phyloP scores from a whole-genome alignment of 257 asterid species.

The Gentiana dahurica region DNA sequence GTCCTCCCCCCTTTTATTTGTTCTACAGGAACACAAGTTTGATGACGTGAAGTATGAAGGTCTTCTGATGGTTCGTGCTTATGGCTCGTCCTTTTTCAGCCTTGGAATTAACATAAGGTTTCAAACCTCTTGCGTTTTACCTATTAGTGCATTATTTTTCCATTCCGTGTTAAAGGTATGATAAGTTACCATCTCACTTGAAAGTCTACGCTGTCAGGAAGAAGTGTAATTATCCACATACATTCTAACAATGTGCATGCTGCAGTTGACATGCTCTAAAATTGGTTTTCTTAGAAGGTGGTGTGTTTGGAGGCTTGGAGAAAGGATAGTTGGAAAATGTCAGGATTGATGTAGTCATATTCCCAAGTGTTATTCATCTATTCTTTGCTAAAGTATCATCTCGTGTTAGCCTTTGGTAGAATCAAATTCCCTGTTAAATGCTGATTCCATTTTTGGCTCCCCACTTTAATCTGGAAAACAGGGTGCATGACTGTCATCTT shows the following conservation, averaged over 20 bases:
- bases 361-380: no score
- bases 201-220: no score
- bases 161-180: neutral
- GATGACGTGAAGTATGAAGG: slow-evolving; percentile 52
- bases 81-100: slow-evolving; percentile 84
- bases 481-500: no score
- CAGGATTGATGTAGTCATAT: neutral
- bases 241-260: neutral
- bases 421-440: no score
- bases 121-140: slow-evolving; percentile 4
- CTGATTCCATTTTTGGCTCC: no score
- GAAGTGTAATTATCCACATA: no score
- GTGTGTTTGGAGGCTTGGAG: neutral
- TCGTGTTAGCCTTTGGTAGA: no score
- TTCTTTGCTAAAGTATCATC: no score
- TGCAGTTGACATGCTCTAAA: neutral
- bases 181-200: no score
- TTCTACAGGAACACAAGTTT: slow-evolving; percentile 30
- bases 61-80: slow-evolving; percentile 80
- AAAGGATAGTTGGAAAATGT: slow-evolving; percentile 1
- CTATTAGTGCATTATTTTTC: neutral
- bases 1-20: slow-evolving; percentile 11
- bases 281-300: neutral
- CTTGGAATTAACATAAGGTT: slow-evolving; percentile 96
- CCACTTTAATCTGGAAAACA: no score